Percentiles rank a stretch among this genome's conserved stretches.
phyloP scores from a whole-genome alignment of 371 early-diverging fungal species.

The Capillidium heterosporum region DNA sequence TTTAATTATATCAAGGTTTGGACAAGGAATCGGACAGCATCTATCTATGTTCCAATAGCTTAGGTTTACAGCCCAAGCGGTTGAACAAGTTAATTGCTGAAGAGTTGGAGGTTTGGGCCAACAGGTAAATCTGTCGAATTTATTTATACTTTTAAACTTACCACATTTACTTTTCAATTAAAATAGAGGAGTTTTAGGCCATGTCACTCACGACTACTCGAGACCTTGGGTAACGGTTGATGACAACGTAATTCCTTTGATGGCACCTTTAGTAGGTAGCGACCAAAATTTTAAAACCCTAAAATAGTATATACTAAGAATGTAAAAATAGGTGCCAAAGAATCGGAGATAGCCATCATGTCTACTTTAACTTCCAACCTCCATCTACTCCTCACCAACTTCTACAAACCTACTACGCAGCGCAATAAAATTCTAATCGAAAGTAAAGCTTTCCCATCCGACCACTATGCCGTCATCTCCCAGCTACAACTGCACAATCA shows the following conservation, averaged over 20 bases:
- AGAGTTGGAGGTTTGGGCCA: slow-evolving; percentile 82
- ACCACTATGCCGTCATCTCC: slow-evolving; percentile 76
- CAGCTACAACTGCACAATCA: slow-evolving; percentile 68
- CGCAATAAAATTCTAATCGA: slow-evolving; percentile 84
- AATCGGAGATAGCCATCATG: slow-evolving; percentile 78
- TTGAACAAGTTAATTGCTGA: slow-evolving; percentile 46
- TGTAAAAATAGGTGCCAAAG: slow-evolving; percentile 53
- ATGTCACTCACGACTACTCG: slow-evolving; percentile 57
- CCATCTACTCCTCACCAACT: slow-evolving; percentile 76
- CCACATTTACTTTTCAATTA: neutral
- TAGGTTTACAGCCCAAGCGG: slow-evolving; percentile 70
- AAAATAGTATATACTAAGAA: too few relatives aligned
- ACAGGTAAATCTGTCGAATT: slow-evolving; percentile 3
- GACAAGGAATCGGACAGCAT: slow-evolving; percentile 16
- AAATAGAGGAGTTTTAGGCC: slow-evolving; percentile 62
- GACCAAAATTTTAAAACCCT: neutral
- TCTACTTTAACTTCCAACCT: slow-evolving; percentile 80
- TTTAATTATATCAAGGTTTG: neutral
- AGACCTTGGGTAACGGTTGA: slow-evolving; percentile 86
- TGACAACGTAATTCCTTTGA: slow-evolving; percentile 44
- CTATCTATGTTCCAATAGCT: slow-evolving; percentile 87
- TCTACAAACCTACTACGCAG: slow-evolving; percentile 62
- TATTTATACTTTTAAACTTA: neutral
- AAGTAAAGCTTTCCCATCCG: slow-evolving; percentile 85
- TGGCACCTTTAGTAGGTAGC: slow-evolving; percentile 62